Evolutionary conservation across 2,329 filamentous ascomycete genomes (phyloP).

Genomic region (Tolypocladium endophyticum): DNA sequence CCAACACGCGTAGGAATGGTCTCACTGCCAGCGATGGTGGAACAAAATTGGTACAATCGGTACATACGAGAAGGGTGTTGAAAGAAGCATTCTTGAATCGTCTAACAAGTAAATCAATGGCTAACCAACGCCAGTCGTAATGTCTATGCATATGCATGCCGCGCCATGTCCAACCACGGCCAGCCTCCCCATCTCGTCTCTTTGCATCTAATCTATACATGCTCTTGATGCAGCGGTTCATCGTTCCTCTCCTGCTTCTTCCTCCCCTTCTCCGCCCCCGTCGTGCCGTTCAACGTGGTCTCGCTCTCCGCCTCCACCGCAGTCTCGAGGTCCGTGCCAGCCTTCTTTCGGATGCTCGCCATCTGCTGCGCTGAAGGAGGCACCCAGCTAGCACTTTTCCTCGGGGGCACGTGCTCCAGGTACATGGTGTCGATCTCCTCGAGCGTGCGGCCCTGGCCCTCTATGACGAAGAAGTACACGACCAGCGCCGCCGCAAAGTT

Average conservation of each 20-base stretch:
- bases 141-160: not conserved
- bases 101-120: not conserved
- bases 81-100: not conserved
- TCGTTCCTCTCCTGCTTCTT: not conserved
- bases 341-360: constrained; percentile 27
- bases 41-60: too few relatives aligned
- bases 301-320: constrained; percentile 3
- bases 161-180: not conserved
- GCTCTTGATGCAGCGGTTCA: constrained; percentile 2
- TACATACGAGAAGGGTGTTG: too few relatives aligned
- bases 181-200: not conserved
- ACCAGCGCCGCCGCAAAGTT: constrained; percentile 53
- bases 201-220: not conserved
- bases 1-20: too few relatives aligned
- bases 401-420: constrained; percentile 51
- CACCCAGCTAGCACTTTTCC: constrained; percentile 48
- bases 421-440: constrained; percentile 80
- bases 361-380: constrained; percentile 33
- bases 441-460: constrained; percentile 60
- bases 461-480: constrained; percentile 70
- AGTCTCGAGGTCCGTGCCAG: constrained; percentile 26
- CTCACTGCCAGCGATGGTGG: too few relatives aligned
- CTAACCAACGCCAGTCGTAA: not conserved
- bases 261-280: not conserved
- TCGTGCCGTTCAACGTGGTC: not conserved